These are phyloP conservation scores for Aspergillus unguis DNA, from an alignment of 2,329 filamentous ascomycete genomes.

Conservation along the genomic window DNA sequence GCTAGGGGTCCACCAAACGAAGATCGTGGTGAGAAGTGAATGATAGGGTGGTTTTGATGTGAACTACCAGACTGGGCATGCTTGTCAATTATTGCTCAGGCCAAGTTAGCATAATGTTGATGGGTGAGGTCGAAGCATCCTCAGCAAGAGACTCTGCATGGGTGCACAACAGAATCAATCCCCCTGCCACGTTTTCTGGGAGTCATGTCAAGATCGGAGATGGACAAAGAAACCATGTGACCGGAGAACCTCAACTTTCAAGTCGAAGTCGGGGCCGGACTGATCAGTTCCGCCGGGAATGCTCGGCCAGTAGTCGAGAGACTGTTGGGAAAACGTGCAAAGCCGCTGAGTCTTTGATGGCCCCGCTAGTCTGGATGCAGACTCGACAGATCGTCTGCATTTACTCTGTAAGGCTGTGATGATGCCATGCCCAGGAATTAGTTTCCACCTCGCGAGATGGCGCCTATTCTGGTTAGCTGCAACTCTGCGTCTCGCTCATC, in stretches of 20 bases:
- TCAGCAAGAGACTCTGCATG: not conserved
- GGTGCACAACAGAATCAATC: not conserved
- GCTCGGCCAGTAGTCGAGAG: not conserved
- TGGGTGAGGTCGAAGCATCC: not conserved
- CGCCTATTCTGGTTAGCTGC: slow-evolving; percentile 9
- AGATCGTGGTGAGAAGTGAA: not conserved
- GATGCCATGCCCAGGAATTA: not conserved
- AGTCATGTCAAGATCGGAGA: not conserved
- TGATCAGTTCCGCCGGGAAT: not conserved
- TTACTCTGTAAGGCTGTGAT: not conserved
- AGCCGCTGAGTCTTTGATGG: not conserved
- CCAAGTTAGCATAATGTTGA: not conserved
- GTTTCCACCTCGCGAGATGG: slow-evolving; percentile 13
- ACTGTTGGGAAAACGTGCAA: no score
- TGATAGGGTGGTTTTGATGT: not conserved
- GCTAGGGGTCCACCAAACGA: not conserved
- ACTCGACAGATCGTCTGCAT: slow-evolving; percentile 1
- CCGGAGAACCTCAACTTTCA: not conserved
- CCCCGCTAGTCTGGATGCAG: not conserved
- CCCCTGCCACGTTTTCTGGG: slow-evolving; percentile 14
- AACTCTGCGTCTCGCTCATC: not conserved
- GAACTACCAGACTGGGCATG: not conserved
- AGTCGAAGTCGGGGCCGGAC: not conserved
- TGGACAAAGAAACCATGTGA: slow-evolving; percentile 4
- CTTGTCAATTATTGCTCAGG: not conserved